phyloP scores from a whole-genome alignment of 164 flowering plant genomes.

The Chimonanthus salicifolius region DNA sequence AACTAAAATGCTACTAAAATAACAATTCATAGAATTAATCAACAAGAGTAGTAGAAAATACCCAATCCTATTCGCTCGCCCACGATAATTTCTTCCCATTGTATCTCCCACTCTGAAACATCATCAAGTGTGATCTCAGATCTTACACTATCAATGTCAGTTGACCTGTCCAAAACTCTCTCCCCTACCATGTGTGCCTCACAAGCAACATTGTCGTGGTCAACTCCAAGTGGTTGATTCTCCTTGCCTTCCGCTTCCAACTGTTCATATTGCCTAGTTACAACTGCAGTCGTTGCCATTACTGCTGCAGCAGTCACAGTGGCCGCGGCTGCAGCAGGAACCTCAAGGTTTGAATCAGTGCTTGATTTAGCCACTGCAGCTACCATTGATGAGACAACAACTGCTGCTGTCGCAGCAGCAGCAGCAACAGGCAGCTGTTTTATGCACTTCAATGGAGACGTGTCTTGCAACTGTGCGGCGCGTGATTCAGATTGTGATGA shows the following conservation, averaged over 20 bases:
- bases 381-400: slow-evolving; percentile 86
- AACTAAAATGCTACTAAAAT: not conserved
- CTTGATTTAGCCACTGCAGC: slow-evolving; percentile 73
- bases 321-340: slow-evolving; percentile 82
- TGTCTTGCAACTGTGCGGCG: not conserved
- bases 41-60: slow-evolving; percentile 22
- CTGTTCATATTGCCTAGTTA: slow-evolving; percentile 58
- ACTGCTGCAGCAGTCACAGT: slow-evolving; percentile 87
- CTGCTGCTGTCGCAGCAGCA: slow-evolving; percentile 85
- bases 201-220: slow-evolving; percentile 32
- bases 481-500: slow-evolving; percentile 30
- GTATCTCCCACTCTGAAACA: slow-evolving; percentile 88
- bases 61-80: slow-evolving; percentile 99
- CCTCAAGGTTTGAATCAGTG: slow-evolving; percentile 42
- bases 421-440: slow-evolving; percentile 71
- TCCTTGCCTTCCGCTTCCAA: slow-evolving; percentile 22
- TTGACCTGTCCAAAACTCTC: slow-evolving; percentile 65
- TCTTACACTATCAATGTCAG: slow-evolving; percentile 54
- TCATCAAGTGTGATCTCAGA: slow-evolving; percentile 72
- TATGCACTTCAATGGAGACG: slow-evolving; percentile 21
- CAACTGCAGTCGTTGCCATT: slow-evolving; percentile 82
- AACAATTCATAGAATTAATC: not conserved
- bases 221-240: slow-evolving; percentile 32
- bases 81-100: slow-evolving; percentile 83
- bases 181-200: slow-evolving; percentile 50